Base-by-base conservation (phyloP, 257 asterid genomes). In the Solanum sitiens region DNA sequence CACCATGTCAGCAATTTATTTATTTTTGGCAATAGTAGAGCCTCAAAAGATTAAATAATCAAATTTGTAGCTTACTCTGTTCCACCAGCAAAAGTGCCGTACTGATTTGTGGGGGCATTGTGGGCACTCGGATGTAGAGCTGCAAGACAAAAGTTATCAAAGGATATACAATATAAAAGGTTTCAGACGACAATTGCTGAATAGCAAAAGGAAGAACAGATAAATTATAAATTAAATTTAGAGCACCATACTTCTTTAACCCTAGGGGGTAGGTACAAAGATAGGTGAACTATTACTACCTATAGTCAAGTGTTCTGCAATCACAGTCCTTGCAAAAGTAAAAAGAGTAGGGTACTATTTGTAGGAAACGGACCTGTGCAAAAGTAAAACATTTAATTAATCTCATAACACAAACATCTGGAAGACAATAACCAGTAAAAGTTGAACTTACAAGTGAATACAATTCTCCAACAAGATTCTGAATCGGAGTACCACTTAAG, bases 71-170 rank as follows among this genome's bases (percentile, higher is more conserved):
- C 97, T 92, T 88, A 96, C 99, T 92, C 89, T 95, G 90, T 94
- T 95, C 99, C 98, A 96, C 98, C 98, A 96, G 92, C 99, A 96
- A 87, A 96, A 96, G 91, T 96, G 98, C 13, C 99, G 90, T 42
- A 94, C 96, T 88, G 92, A 91, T 90, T 89, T 94, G 91, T 96
- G 99, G 72, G 92, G 92, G 89, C 98, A 96, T 47, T 92, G 89
- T 35, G 94, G 89, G 87, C 99, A 96, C 33, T 93, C 97, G 77
- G 90, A 47, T 84, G 95, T 65, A 84, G 95, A 87, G 89, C 98
- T 96, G 98, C 87, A 88, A 82, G 84, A 15, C 40, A 79, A 25
- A 79, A 27, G 59, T 25, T 79, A 45, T 88, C 86, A 30, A 84
- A 44, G 32, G 87, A 53, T 82, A 75, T n/a, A 39, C 33, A 75